phyloP scores from a whole-genome alignment of 1,284 basidiomycete genomes.

The Ceratobasidium sp. region DNA sequence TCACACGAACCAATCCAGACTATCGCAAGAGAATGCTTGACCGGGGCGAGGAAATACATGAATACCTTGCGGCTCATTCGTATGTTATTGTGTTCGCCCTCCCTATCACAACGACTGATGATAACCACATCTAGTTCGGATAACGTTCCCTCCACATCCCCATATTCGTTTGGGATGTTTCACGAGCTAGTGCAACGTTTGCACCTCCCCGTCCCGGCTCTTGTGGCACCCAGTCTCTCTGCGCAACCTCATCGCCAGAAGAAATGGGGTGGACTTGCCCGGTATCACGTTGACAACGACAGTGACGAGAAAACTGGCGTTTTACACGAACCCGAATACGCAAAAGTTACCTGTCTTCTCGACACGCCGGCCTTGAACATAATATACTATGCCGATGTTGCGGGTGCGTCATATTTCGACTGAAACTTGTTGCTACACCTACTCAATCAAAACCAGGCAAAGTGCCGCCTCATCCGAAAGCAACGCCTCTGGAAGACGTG shows the following conservation, averaged over 20 bases:
- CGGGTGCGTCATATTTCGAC: conserved; percentile 52
- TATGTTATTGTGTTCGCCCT: conserved; percentile 50
- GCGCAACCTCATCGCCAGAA: conserved; percentile 50
- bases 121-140: conserved; percentile 35
- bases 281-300: conserved; percentile 55
- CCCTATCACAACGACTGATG: neutral
- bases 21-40: conserved; percentile 73
- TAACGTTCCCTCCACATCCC: conserved; percentile 65
- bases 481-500: conserved; percentile 59
- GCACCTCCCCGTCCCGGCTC: neutral
- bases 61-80: conserved; percentile 66
- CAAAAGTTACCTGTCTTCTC: conserved; percentile 83
- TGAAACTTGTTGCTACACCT: neutral
- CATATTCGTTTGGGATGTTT: conserved; percentile 55
- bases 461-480: conserved; percentile 54
- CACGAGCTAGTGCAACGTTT: conserved; percentile 40
- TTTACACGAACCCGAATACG: conserved; percentile 72
- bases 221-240: conserved; percentile 13
- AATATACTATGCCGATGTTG: conserved; percentile 82
- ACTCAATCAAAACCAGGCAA: conserved; percentile 57
- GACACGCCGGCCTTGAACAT: conserved; percentile 79
- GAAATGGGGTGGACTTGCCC: conserved; percentile 59
- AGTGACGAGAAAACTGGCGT: conserved; percentile 47
- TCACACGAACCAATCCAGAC: conserved; percentile 79
- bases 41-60: conserved; percentile 72